These are phyloP conservation scores for Kluyveromyces lactis DNA, from an alignment of 805 yeast genomes.

Conservation along the genomic window DNA sequence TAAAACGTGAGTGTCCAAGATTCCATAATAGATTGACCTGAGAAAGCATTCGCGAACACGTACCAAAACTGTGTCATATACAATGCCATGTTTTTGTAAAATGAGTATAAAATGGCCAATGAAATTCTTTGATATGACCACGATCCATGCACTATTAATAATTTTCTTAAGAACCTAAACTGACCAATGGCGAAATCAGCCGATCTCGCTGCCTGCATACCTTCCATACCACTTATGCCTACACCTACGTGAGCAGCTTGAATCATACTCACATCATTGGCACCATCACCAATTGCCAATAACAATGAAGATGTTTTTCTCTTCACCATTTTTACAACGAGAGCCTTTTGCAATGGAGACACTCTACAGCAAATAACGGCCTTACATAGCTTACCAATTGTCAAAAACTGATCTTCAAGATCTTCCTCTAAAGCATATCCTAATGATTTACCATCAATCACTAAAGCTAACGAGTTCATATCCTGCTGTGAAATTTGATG, in stretches of 20 bases:
- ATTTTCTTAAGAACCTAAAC: slow-evolving; percentile 74
- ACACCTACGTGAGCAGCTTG: slow-evolving; percentile 99
- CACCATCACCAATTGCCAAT: slow-evolving; percentile 97
- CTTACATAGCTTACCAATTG: slow-evolving; percentile 77
- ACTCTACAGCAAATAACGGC: slow-evolving; percentile 98
- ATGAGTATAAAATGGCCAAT: slow-evolving; percentile 86
- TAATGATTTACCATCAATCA: slow-evolving; percentile 90
- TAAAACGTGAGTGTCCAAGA: slow-evolving; percentile 97
- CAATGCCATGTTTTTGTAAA: slow-evolving; percentile 89
- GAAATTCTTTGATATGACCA: slow-evolving; percentile 97
- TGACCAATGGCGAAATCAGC: slow-evolving; percentile 98
- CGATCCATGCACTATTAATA: slow-evolving; percentile 87
- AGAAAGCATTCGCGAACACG: slow-evolving; percentile 83
- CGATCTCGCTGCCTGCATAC: slow-evolving; percentile 98
- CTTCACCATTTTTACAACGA: slow-evolving; percentile 92
- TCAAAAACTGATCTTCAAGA: slow-evolving; percentile 68
- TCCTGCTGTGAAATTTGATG: slow-evolving; percentile 62
- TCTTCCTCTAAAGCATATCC: slow-evolving; percentile 78
- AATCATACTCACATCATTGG: slow-evolving; percentile 97
- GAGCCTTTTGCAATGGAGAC: slow-evolving; percentile 92
- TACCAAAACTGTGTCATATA: slow-evolving; percentile 99
- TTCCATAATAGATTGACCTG: slow-evolving; percentile 94
- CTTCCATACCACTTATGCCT: slow-evolving; percentile 98
- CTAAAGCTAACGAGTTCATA: slow-evolving; percentile 70
- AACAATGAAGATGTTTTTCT: slow-evolving; percentile 63